phyloP scores from a whole-genome alignment of 257 asterid genomes.

The Jacaranda copaia region DNA sequence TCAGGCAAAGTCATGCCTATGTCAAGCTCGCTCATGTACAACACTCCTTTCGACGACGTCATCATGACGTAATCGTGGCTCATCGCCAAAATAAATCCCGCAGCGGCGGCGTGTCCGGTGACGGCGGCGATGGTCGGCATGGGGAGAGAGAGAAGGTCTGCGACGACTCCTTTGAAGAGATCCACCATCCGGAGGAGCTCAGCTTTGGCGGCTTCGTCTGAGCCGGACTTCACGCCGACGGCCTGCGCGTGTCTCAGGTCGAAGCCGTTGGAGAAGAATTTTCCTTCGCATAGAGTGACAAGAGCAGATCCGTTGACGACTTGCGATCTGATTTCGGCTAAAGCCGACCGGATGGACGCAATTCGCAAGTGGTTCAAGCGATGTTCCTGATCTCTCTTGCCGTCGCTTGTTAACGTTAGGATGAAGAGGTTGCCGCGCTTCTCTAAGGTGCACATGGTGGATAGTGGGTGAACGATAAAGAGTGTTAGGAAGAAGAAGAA shows the following conservation, averaged over 20 bases:
- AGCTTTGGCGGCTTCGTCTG: conserved; percentile 50
- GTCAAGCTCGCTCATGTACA: conserved; percentile 91
- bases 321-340: conserved; percentile 67
- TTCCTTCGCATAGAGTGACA: conserved; percentile 70
- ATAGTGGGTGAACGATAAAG: background rate
- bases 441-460: conserved; percentile 78
- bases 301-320: conserved; percentile 73
- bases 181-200: conserved; percentile 67
- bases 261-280: conserved; percentile 90
- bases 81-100: conserved; percentile 73
- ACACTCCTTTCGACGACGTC: conserved; percentile 64
- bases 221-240: conserved; percentile 54
- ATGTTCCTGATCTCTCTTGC: conserved; percentile 62
- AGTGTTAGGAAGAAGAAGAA: background rate
- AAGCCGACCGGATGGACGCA: conserved; percentile 60
- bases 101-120: conserved; percentile 90
- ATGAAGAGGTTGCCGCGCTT: conserved; percentile 67
- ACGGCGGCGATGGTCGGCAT: conserved; percentile 87
- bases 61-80: conserved; percentile 73
- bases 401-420: conserved; percentile 64
- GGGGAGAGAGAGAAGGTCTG: conserved; percentile 71
- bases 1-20: conserved; percentile 84
- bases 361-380: conserved; percentile 69
- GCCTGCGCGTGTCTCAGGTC: conserved; percentile 78
- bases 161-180: conserved; percentile 62